Conservation (phyloP, 257 asterid genomes). For the Jaltomata sinuosa region DNA sequence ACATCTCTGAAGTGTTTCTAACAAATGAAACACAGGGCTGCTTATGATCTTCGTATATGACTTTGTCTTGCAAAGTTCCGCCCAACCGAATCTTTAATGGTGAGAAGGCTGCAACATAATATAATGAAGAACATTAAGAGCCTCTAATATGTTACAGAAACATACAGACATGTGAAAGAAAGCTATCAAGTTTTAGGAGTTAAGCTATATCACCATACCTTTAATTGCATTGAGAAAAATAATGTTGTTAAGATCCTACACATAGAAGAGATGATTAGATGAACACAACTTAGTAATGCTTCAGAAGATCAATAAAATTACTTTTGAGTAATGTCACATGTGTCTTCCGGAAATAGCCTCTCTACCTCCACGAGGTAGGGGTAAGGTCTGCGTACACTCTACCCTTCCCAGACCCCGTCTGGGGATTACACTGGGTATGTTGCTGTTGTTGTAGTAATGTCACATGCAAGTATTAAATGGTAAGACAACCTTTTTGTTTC, state of each 20-base stretch:
- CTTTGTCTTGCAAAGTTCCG: conserved; percentile 80
- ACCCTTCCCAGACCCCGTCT: no score
- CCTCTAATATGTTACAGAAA: conserved; percentile 1
- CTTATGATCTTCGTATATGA: conserved; percentile 34
- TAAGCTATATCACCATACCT: conserved; percentile 31
- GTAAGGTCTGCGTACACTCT: no score
- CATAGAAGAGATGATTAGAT: not conserved
- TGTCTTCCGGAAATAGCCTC: no score
- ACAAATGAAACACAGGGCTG: conserved; percentile 50
- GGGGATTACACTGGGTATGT: no score
- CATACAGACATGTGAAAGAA: not conserved
- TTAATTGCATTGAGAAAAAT: conserved; percentile 61
- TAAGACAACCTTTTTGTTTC: not conserved
- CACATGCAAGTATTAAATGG: not conserved
- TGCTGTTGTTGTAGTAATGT: not conserved
- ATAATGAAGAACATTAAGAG: not conserved
- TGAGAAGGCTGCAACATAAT: conserved; percentile 56
- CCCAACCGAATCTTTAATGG: conserved; percentile 86
- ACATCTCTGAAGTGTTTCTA: conserved; percentile 40
- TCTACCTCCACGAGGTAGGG: no score
- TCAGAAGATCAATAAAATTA: not conserved
- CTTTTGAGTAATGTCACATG: not conserved
- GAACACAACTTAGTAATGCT: not conserved
- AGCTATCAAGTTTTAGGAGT: not conserved
- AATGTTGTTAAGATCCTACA: conserved; percentile 69